Conservation (phyloP, 1,284 basidiomycete genomes). For the Volvariella surrecta region DNA sequence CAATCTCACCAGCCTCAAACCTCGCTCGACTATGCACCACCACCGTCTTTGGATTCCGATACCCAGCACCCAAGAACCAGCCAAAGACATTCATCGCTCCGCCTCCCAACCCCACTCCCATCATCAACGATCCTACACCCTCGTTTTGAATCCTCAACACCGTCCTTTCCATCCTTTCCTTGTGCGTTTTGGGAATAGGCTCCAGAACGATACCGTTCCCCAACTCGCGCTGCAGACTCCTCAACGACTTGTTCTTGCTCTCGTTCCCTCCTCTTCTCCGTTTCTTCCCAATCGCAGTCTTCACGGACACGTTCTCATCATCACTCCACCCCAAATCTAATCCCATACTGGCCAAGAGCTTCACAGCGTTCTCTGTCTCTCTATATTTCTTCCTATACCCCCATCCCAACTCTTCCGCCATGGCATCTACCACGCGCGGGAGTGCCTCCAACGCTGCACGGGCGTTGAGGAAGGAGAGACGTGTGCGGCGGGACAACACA, state of each 20-base stretch:
- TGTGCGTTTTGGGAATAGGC: not conserved
- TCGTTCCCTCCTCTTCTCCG: not conserved
- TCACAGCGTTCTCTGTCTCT: conserved; percentile 47
- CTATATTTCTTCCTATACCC: conserved; percentile 40
- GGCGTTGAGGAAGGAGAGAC: conserved; percentile 90
- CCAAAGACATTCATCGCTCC: conserved; percentile 19
- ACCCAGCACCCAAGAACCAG: no score
- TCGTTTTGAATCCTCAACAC: not conserved
- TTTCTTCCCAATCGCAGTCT: not conserved
- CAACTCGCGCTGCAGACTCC: no score
- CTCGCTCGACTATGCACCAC: conserved; percentile 14
- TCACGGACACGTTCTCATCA: not conserved
- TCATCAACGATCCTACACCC: not conserved
- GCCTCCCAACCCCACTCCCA: conserved; percentile 15
- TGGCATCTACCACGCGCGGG: conserved; percentile 85
- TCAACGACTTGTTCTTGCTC: no score
- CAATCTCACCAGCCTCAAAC: conserved; percentile 67
- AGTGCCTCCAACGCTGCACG: conserved; percentile 81
- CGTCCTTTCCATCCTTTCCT: conserved; percentile 3
- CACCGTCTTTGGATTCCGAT: no score
- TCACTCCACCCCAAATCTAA: no score
- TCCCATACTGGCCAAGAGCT: conserved; percentile 74
- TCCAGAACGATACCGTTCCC: not conserved
- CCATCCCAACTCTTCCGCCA: conserved; percentile 86
- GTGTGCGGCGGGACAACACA: conserved; percentile 87